A percentile compares a stretch with the other conserved stretches of the same genome.
These are phyloP conservation scores for Camelina sativa DNA, from an alignment of 345 rosid species.

Conservation along the genomic window DNA sequence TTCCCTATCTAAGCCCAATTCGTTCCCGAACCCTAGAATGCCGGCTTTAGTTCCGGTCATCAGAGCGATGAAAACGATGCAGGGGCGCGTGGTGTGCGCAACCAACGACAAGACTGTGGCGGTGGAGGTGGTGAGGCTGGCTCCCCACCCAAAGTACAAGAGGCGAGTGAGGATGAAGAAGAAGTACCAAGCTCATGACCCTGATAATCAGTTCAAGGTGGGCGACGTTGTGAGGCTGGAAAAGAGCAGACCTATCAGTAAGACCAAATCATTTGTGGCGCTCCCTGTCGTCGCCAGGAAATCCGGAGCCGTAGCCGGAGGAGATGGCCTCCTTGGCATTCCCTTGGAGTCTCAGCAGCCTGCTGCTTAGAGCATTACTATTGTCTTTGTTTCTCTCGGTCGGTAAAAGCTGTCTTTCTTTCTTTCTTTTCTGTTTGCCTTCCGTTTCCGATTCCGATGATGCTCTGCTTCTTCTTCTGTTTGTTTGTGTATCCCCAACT, in stretches of 20 bases:
- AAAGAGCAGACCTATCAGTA: conserved; percentile 81
- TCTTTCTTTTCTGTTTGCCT: no score
- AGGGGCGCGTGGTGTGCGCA: conserved; percentile 83
- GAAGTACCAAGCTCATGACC: conserved; percentile 96
- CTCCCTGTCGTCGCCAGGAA: conserved; percentile 52
- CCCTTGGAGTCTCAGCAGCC: conserved; percentile 69
- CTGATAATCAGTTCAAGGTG: conserved; percentile 72
- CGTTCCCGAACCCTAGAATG: conserved; percentile 25
- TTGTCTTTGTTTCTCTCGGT: conserved; percentile 28
- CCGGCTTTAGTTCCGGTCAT: conserved; percentile 50
- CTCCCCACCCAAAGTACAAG: conserved; percentile 87
- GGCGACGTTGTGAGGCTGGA: conserved; percentile 82
- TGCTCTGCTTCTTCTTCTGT: conserved; percentile 21
- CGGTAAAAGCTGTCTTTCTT: conserved; percentile 42
- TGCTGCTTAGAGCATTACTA: conserved; percentile 29
- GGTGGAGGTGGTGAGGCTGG: conserved; percentile 76
- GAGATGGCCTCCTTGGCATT: conserved; percentile 60
- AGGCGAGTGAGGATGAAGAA: conserved; percentile 86
- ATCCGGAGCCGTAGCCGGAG: conserved; percentile 24
- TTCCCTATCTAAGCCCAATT: conserved; percentile 54
- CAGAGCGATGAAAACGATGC: conserved; percentile 74
- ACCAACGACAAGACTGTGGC: conserved; percentile 86
- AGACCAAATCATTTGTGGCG: conserved; percentile 77
- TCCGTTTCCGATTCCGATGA: neutral
- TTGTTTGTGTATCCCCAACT: conserved; percentile 31